Evolutionary conservation across 2,329 filamentous ascomycete species (phyloP), one percentile per base, ranked within the genome.

Genomic region (Dryadomyces sulphureus): DNA sequence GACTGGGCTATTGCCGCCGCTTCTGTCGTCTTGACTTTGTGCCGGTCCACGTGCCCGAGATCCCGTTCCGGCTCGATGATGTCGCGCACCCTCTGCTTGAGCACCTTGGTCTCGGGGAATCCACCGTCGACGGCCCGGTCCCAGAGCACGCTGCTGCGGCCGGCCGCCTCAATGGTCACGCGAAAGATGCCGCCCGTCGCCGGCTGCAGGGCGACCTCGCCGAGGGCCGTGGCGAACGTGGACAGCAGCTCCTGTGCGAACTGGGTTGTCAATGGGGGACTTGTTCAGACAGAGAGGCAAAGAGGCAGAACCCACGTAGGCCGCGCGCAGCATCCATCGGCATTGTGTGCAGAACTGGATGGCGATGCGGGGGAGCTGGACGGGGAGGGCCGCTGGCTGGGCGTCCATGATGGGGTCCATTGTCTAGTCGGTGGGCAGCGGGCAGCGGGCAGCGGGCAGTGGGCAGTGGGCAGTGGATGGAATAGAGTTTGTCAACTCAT

Each of bases 301-400:
- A 38, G 34, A 35, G 19, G 8, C 25, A 5, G 24, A 19, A 30
- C 74, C 54, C 74, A 90, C 86, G 63, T 92, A 94, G 54, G 86
- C 84, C 32, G 87, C 86, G 49, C 87, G 69, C 11, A 93, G 66
- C 75, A 92, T 85, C 87, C 88, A 94, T 66, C 85, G 84, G 64
- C 88, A 95, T 65, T 94, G 87, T 0, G 86, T 94, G 66, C 89
- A 95, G 66, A 85, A 95, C 54, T 82, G 77, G 57, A 95, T 94
- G n/a, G 81, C 80, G 45, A 95, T 72, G 40, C 87, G 77, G 4
- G 88, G 88, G 11, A 84, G 66, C 22, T 63, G 61, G 45, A 62
- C 54, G 36, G 59, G 54, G 36, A 55, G 50, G 47, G 47, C 39
- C 4, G 45, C 32, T 2, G 50, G 49, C 2, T 24, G 30, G 5